These are phyloP conservation scores for Colletotrichum tabaci DNA, from an alignment of 2,329 filamentous ascomycete genomes.

Conservation along the genomic window DNA sequence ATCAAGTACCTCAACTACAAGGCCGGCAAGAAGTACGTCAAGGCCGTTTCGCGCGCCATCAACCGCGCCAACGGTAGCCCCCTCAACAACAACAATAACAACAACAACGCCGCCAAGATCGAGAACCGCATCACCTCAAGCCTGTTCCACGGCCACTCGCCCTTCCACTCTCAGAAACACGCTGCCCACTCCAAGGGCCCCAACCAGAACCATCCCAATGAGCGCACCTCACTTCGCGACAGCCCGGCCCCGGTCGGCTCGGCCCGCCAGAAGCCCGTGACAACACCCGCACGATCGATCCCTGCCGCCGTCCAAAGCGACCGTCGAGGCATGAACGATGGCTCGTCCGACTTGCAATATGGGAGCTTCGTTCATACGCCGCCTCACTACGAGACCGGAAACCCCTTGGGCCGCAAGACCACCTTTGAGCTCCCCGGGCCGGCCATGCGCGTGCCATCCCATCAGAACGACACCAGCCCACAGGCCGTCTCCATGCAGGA, in stretches of 20 bases:
- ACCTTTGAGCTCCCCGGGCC: constrained; percentile 69
- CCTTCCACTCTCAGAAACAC: constrained; percentile 20
- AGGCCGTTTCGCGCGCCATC: constrained; percentile 82
- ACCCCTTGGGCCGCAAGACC: constrained; percentile 44
- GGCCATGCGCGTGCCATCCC: constrained; percentile 61
- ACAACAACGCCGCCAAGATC: constrained; percentile 8
- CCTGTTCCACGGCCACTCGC: constrained; percentile 27
- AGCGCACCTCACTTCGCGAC: constrained; percentile 44
- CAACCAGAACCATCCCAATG: constrained; percentile 45
- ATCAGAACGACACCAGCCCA: constrained; percentile 45
- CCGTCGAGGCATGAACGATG: constrained; percentile 57
- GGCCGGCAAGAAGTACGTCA: constrained; percentile 94
- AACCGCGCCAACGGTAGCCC: constrained; percentile 61
- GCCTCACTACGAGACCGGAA: constrained; percentile 47
- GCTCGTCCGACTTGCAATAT: constrained; percentile 61
- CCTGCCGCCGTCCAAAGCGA: constrained; percentile 50
- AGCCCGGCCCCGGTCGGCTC: constrained; percentile 48
- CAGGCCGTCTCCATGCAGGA: constrained; percentile 36
- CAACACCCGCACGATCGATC: constrained; percentile 45
- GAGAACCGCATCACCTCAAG: constrained; percentile 22
- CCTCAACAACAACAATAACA: background rate
- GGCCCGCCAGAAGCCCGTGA: constrained; percentile 40
- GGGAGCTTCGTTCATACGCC: constrained; percentile 67
- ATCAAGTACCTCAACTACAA: constrained; percentile 97
- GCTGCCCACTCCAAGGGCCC: background rate